Conservation (phyloP, 176 grass and related monocot species). For the Avena eriantha region DNA sequence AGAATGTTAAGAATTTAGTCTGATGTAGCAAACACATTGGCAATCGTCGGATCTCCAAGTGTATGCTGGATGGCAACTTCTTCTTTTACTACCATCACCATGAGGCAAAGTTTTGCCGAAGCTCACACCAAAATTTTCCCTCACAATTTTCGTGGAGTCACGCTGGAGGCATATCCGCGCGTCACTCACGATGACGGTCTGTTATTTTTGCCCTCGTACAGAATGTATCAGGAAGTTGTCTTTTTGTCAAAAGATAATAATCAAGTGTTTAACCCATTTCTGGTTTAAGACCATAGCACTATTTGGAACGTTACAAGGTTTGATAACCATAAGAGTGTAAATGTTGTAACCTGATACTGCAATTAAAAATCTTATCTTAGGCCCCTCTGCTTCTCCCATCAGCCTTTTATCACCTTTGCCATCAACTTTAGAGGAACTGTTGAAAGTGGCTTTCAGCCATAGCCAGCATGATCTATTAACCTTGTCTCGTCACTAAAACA, state of each 20-base stretch:
- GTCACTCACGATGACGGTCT: too few species aligned
- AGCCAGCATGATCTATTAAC: conserved; percentile 41
- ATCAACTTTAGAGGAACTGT: conserved; percentile 30
- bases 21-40: too few species aligned
- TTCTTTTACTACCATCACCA: too few species aligned
- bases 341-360: background rate
- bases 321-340: too few species aligned
- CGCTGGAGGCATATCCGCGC: too few species aligned
- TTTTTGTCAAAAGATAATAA: background rate
- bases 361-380: conserved; percentile 13
- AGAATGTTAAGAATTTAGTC: too few species aligned
- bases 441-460: conserved; percentile 40
- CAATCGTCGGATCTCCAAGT: too few species aligned
- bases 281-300: background rate
- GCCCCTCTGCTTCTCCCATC: background rate
- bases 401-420: background rate
- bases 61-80: too few species aligned
- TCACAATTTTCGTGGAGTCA: too few species aligned
- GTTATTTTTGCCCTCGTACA: background rate
- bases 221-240: too few species aligned
- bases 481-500: background rate
- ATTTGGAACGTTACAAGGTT: background rate
- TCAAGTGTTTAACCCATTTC: background rate
- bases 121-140: too few species aligned
- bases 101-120: too few species aligned